Conservation (phyloP, 352 stramenopile genomes). For the Thalassiosira livingstoniorum region DNA sequence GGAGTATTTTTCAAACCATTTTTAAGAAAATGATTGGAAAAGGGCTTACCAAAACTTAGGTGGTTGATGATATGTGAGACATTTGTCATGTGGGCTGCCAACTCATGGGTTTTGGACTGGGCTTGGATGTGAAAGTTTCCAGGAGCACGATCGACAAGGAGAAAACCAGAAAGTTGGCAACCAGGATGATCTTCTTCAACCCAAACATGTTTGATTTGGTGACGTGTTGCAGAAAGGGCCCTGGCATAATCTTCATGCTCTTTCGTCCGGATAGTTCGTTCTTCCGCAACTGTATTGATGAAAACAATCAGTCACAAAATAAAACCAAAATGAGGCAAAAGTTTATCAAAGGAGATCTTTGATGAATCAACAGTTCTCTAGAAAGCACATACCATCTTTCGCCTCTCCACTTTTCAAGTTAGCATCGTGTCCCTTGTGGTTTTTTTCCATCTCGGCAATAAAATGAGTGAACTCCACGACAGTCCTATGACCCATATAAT, state of each 20-base stretch:
- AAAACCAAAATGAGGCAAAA: background rate
- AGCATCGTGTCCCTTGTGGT: conserved; percentile 89
- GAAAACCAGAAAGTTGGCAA: conserved; percentile 84
- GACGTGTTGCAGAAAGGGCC: conserved; percentile 36
- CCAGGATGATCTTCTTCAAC: conserved; percentile 82
- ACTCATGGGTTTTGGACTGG: conserved; percentile 86
- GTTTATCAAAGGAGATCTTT: background rate
- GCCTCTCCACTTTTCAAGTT: conserved; percentile 89
- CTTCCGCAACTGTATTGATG: conserved; percentile 38
- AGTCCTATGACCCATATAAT: conserved; percentile 87
- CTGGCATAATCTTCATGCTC: conserved; percentile 54
- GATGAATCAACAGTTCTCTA: background rate
- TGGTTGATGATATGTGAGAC: conserved; percentile 95
- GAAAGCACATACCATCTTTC: conserved; percentile 50
- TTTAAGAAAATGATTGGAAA: conserved; percentile 47
- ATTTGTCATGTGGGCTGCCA: conserved; percentile 93
- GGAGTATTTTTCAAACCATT: conserved; percentile 53
- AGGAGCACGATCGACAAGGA: conserved; percentile 90
- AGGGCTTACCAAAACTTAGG: conserved; percentile 92
- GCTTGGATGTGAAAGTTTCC: conserved; percentile 96
- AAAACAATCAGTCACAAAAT: background rate
- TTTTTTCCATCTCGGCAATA: conserved; percentile 73
- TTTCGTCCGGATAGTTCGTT: conserved; percentile 40
- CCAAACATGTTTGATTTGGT: conserved; percentile 64
- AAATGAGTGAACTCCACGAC: conserved; percentile 80